Evolutionary conservation across 108 stramenopile species (phyloP), one percentile per base, ranked within the genome.

Genomic region (Cylindrotheca closterium): DNA sequence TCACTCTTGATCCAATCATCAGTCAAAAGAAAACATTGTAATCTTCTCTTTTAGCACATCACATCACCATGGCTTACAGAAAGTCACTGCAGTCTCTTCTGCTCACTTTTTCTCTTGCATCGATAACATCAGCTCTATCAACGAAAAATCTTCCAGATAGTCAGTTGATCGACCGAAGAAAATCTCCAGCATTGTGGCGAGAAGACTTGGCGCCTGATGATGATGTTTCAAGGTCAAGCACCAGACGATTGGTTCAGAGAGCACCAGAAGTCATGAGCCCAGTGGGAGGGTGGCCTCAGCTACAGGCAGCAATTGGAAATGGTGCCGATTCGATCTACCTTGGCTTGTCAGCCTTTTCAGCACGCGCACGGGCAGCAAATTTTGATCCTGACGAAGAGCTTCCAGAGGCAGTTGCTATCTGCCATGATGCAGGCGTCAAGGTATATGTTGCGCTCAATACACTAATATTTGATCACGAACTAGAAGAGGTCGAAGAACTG

Each of bases 261-360:
- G 84, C 84, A 30, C 89, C 89, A 1, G 82, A 87, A 58, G 68
- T 91, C 33, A 87, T 91, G 86, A 73, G 85, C 19, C 89, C 89
- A 8, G 84, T 77, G 3, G 89, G 89, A 45, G 89, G 89, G 25
- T 87, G 73, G 71, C 78, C 84, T 0, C 86, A 91, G 65, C 68
- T 91, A 8, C 56, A 70, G 2, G 89, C 89, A 18, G 89, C 89
- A 24, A 67, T 91, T 0, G 71, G 72, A 50, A 91, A 91, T 68
- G 89, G 89, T 30, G 89, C 89, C 67, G 86, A 91, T 68, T 74
- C 86, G 10, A 65, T 84, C 2, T 91, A 87, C 55, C 47, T 91
- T 7, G 89, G 89, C 28, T 33, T 87, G 33, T 83, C 81, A 10
- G 74, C 84, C 15, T 84, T 79, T 63, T 79, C 77, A 33, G 89